These are phyloP conservation scores for Penicillium paradoxum DNA, from an alignment of 495 filamentous ascomycete species.

Conservation along the genomic window DNA sequence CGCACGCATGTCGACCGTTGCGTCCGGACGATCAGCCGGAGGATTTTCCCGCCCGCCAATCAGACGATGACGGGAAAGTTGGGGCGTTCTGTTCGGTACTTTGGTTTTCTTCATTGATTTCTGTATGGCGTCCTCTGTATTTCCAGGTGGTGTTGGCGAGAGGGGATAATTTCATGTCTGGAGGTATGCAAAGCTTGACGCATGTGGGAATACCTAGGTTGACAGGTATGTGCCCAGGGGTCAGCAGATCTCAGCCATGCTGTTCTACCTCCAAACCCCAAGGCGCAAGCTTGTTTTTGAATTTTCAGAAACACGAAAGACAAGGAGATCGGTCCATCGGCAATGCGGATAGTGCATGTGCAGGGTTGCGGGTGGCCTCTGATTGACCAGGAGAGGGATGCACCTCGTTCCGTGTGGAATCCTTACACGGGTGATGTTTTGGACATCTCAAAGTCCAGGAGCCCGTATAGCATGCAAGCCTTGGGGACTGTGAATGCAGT, in stretches of 20 bases:
- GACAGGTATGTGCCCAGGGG: too few relatives aligned
- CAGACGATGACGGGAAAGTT: neutral
- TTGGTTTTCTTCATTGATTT: too few relatives aligned
- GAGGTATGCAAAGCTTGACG: too few relatives aligned
- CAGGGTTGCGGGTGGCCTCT: neutral
- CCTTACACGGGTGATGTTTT: neutral
- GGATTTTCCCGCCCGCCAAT: neutral
- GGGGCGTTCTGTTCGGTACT: too few relatives aligned
- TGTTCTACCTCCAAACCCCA: too few relatives aligned
- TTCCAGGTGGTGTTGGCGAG: too few relatives aligned
- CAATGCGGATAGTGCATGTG: neutral
- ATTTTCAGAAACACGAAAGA: neutral
- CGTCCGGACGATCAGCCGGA: neutral
- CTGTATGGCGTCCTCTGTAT: too few relatives aligned
- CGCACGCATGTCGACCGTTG: neutral
- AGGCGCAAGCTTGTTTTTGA: neutral
- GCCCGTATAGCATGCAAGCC: too few relatives aligned
- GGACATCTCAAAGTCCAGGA: neutral
- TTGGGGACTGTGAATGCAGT: too few relatives aligned
- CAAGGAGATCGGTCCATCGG: neutral
- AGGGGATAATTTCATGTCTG: too few relatives aligned
- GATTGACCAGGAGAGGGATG: neutral
- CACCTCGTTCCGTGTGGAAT: neutral
- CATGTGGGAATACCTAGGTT: too few relatives aligned
- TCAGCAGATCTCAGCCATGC: too few relatives aligned